Conservation (phyloP, 208 protist genomes). For the Leishmania aethiopica region DNA sequence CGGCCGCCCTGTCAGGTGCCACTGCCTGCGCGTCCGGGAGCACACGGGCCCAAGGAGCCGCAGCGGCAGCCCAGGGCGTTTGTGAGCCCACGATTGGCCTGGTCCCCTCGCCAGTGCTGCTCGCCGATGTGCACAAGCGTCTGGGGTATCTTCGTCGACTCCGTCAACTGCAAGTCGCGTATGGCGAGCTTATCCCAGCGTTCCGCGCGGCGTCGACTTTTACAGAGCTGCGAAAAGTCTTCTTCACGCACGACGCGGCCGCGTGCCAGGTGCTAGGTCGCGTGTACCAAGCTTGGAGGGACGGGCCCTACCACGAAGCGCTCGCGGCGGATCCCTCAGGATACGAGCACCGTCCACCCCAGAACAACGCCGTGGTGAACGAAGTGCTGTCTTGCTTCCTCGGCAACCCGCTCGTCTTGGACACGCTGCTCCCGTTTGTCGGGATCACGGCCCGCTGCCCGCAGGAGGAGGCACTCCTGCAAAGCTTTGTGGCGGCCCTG, state of each 20-base stretch:
- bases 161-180: constrained; percentile 43
- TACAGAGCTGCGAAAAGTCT: constrained; percentile 22
- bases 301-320: not conserved
- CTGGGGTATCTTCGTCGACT: constrained; percentile 47
- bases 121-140: constrained; percentile 40
- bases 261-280: constrained; percentile 14
- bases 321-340: not conserved
- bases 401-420: constrained; percentile 10
- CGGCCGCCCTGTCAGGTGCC: not conserved
- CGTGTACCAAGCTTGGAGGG: constrained; percentile 7
- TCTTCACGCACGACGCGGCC: constrained; percentile 35
- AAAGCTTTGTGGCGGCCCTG: constrained; percentile 32
- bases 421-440: constrained; percentile 49
- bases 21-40: not conserved
- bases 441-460: constrained; percentile 43
- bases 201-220: constrained; percentile 34
- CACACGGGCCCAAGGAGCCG: not conserved
- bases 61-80: not conserved
- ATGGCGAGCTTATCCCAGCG: constrained; percentile 33
- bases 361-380: not conserved
- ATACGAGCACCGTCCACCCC: not conserved
- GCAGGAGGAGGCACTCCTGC: constrained; percentile 52
- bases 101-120: constrained; percentile 36
- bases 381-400: constrained; percentile 27
- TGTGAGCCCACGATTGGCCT: not conserved